Conservation (phyloP, 495 filamentous ascomycete genomes). For the Aspergillus kassunensis region DNA sequence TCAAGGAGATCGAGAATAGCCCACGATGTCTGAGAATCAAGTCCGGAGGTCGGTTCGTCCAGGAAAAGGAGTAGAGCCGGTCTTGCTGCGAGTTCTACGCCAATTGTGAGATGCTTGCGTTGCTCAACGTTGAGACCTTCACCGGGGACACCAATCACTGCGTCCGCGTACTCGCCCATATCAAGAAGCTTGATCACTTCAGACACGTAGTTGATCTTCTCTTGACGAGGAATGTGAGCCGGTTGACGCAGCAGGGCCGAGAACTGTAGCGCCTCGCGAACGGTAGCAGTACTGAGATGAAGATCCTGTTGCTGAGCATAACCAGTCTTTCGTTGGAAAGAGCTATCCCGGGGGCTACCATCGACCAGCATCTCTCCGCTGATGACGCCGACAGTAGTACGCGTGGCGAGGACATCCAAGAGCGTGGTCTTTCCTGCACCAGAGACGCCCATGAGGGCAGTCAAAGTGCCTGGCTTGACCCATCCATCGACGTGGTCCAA, state of each 20-base stretch:
- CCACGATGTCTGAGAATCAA: constrained; percentile 89
- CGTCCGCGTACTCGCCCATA: constrained; percentile 57
- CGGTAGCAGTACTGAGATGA: constrained; percentile 78
- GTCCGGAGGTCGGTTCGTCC: constrained; percentile 85
- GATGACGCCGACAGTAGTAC: constrained; percentile 50
- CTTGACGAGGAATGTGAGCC: constrained; percentile 59
- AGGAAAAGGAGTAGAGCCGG: constrained; percentile 83
- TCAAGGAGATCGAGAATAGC: constrained; percentile 79
- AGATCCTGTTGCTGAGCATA: constrained; percentile 97
- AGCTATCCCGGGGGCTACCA: constrained; percentile 56
- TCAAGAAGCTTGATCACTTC: constrained; percentile 88
- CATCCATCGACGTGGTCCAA: constrained; percentile 62
- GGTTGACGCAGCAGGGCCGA: constrained; percentile 83
- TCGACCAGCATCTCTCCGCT: constrained; percentile 54
- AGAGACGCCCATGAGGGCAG: constrained; percentile 44
- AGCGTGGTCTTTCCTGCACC: constrained; percentile 67
- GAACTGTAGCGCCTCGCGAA: constrained; percentile 79
- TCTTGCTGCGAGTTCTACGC: constrained; percentile 84
- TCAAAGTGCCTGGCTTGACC: constrained; percentile 63
- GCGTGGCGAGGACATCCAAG: constrained; percentile 56
- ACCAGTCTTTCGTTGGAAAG: constrained; percentile 89
- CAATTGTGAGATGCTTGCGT: constrained; percentile 82
- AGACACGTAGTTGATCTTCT: constrained; percentile 85
- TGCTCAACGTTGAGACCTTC: constrained; percentile 85
- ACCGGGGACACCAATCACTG: constrained; percentile 40